phyloP scores from a whole-genome alignment of 1,284 basidiomycete genomes.

The Earliella scabrosa region DNA sequence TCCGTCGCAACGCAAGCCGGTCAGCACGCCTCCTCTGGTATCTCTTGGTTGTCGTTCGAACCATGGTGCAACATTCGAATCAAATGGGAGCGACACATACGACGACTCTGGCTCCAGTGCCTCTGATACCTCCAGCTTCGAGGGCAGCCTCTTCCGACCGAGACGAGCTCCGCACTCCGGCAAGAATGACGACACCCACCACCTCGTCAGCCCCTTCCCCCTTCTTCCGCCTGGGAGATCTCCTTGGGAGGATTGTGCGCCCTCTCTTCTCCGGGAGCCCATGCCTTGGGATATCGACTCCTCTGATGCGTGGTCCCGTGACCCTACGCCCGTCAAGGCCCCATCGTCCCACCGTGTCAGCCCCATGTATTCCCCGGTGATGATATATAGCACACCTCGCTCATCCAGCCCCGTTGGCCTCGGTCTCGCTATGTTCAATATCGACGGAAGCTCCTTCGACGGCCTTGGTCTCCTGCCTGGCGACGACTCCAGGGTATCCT shows the following conservation, averaged over 20 bases:
- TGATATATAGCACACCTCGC: neutral
- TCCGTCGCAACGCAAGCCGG: no score
- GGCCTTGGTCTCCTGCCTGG: constrained; percentile 27
- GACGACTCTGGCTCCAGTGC: no score
- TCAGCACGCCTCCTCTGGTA: no score
- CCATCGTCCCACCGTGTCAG: neutral
- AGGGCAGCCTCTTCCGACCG: neutral
- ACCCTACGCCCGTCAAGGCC: neutral
- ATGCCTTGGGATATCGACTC: constrained; percentile 4
- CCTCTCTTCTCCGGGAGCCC: constrained; percentile 19
- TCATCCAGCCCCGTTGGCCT: constrained; percentile 22
- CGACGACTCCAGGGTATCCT: neutral
- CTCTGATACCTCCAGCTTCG: no score
- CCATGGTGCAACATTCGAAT: no score
- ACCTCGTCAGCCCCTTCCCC: neutral
- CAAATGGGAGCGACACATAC: no score
- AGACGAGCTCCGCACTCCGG: neutral
- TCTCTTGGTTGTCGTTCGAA: no score
- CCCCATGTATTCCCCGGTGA: no score
- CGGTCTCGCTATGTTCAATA: constrained; percentile 27
- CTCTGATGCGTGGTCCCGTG: neutral
- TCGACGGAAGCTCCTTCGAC: constrained; percentile 28
- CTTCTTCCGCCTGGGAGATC: neutral
- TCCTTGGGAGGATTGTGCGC: constrained; percentile 13
- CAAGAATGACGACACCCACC: neutral